Evolutionary conservation across 2,329 filamentous ascomycete genomes (phyloP).

Genomic region (Cytospora mali): DNA sequence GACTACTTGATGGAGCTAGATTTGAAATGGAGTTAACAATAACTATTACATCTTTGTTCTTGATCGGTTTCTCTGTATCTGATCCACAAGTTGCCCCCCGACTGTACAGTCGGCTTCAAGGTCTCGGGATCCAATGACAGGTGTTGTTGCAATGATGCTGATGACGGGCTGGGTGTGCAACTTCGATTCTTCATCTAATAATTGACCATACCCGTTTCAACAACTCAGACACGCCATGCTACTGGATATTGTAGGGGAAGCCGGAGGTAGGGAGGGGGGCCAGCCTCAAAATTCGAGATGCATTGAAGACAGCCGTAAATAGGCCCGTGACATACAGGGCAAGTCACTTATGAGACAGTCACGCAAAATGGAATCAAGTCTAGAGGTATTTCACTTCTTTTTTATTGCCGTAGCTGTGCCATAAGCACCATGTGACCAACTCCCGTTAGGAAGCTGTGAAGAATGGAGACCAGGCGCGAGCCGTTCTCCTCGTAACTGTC

Average conservation of each 20-base stretch:
- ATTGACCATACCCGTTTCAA: too few relatives aligned
- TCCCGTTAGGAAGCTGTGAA: constrained; percentile 21
- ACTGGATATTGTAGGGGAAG: too few relatives aligned
- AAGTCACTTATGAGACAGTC: background rate
- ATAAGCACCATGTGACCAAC: constrained; percentile 52
- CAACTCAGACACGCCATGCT: too few relatives aligned
- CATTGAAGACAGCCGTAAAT: background rate
- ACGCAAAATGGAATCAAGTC: background rate
- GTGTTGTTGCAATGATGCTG: too few relatives aligned
- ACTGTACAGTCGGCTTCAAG: too few relatives aligned
- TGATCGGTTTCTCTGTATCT: background rate
- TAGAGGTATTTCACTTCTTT: constrained; percentile 26
- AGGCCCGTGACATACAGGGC: background rate
- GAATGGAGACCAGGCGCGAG: constrained; percentile 66
- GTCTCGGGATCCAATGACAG: too few relatives aligned
- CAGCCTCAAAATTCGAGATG: too few relatives aligned
- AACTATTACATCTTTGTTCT: background rate
- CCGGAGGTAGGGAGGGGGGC: too few relatives aligned
- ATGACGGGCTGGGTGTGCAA: too few relatives aligned
- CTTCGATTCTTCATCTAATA: too few relatives aligned
- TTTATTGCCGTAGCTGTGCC: constrained; percentile 41
- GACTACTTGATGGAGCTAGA: background rate
- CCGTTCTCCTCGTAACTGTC: constrained; percentile 76
- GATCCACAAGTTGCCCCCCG: too few relatives aligned
- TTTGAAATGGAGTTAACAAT: background rate